phyloP scores from a whole-genome alignment of 805 yeast species.

The Pichia manshurica region DNA sequence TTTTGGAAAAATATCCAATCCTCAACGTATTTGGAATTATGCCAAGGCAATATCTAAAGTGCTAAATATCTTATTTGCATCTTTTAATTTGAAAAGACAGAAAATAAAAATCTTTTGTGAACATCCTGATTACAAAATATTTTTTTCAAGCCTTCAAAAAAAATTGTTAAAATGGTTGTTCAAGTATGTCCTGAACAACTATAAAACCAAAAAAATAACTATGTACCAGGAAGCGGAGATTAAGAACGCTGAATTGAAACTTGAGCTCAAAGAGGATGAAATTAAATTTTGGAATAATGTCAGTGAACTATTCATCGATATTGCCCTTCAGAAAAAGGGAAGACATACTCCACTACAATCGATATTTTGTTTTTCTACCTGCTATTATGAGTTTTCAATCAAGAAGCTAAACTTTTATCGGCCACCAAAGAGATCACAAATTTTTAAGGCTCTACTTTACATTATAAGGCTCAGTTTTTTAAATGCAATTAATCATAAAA shows the following conservation, averaged over 20 bases:
- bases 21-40: background rate
- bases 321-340: background rate
- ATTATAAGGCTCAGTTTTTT: slow-evolving; percentile 8
- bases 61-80: slow-evolving; percentile 1
- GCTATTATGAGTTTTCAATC: background rate
- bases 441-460: slow-evolving; percentile 7
- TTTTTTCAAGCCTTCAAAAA: background rate
- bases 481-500: background rate
- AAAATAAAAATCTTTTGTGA: background rate
- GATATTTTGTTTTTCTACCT: slow-evolving; percentile 5
- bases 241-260: background rate
- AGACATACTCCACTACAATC: slow-evolving; percentile 4
- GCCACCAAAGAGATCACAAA: slow-evolving; percentile 2
- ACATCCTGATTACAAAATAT: slow-evolving; percentile 1
- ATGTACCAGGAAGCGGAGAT: background rate
- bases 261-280: background rate
- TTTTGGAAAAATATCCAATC: slow-evolving; percentile 3
- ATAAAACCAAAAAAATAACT: background rate
- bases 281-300: slow-evolving; percentile 1
- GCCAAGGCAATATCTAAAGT: slow-evolving; percentile 2
- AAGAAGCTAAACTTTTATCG: slow-evolving; percentile 1
- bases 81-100: background rate
- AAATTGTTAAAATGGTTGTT: background rate
- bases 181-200: background rate
- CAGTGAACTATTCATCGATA: background rate